Evolutionary conservation across 139 green algal genomes (phyloP), one percentile per base, ranked within the genome.

Genomic region (Coccomyxa sp.): DNA sequence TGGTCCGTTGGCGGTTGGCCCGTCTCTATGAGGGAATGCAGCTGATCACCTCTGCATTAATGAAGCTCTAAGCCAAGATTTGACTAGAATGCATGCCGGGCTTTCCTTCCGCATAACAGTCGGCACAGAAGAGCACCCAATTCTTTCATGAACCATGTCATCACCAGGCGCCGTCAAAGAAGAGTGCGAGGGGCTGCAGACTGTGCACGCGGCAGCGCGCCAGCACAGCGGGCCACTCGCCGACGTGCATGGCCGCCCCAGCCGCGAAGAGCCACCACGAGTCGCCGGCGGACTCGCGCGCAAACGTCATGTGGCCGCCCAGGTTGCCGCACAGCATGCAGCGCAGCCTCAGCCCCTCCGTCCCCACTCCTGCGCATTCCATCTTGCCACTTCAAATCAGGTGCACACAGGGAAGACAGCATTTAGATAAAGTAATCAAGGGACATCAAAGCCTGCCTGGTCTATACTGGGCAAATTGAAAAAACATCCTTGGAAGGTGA

Each of bases 81-180:
- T 51, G 38, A 7, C 38, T 51, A 51, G 7, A 51, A 51, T 3
- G 7, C 38, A 51, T 51, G 38, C 38, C 38, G 38, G 38, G 38
- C 3, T 51, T 51, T 51, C 7, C 38, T 51, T 51, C 3, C 38
- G 7, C 7, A 7, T 51, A 51, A 51, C 38, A 51, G 38, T 51
- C 7, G 38, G 38, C n/a, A 51, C 38, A 51, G 38, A 51, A 51
- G 7, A 51, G 38, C 38, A 51, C 38, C 38, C 38, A 51, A 51
- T 51, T 51, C 3, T 51, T n/a, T 51, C 3, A 51, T 51, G 38
- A 3, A 51, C 38, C 7, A 51, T 7, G 38, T 51, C 38, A 31
- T 77, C 71, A 77, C 71, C 71, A 32, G 23, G 21, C 71, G 71
- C 71, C n/a, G 12, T 77, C 71, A n/a, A 38, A 77, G 71, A 77